phyloP scores from a whole-genome alignment of 352 stramenopile genomes.

The Phytopythium litorale region DNA sequence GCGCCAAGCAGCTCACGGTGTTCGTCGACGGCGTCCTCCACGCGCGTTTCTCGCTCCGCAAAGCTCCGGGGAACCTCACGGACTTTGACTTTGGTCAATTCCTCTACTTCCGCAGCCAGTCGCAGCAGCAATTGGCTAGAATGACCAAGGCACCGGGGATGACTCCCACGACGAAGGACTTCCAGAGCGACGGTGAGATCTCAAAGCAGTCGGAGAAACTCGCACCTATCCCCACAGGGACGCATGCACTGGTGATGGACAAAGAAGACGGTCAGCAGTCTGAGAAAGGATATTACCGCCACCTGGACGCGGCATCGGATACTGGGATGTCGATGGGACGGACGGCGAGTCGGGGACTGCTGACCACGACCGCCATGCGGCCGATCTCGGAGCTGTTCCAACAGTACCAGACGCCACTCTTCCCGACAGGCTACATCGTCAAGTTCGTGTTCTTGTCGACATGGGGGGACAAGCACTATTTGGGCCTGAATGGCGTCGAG shows the following conservation, averaged over 20 bases:
- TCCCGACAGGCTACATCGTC: constrained; percentile 82
- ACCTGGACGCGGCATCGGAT: not conserved
- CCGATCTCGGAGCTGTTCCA: constrained; percentile 66
- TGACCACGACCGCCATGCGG: constrained; percentile 22
- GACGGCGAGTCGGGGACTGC: not conserved
- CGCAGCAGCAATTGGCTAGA: not conserved
- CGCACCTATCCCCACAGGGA: not conserved
- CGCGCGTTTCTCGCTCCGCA: constrained; percentile 62
- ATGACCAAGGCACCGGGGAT: not conserved
- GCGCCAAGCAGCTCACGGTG: constrained; percentile 55
- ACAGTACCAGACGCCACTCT: constrained; percentile 86
- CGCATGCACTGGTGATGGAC: not conserved
- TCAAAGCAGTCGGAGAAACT: not conserved
- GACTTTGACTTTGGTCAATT: constrained; percentile 87
- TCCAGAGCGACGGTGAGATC: not conserved
- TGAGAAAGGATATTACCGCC: not conserved
- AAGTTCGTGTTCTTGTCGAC: constrained; percentile 80
- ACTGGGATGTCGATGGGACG: not conserved
- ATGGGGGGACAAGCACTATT: constrained; percentile 74
- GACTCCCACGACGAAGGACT: not conserved
- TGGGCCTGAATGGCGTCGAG: constrained; percentile 80
- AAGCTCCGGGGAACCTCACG: constrained; percentile 70
- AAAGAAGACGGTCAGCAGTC: not conserved
- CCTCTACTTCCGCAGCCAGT: constrained; percentile 38
- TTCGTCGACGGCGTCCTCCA: constrained; percentile 43